These are phyloP conservation scores for Leishmania tarentolae DNA, from an alignment of 208 protist species.

Conservation along the genomic window DNA sequence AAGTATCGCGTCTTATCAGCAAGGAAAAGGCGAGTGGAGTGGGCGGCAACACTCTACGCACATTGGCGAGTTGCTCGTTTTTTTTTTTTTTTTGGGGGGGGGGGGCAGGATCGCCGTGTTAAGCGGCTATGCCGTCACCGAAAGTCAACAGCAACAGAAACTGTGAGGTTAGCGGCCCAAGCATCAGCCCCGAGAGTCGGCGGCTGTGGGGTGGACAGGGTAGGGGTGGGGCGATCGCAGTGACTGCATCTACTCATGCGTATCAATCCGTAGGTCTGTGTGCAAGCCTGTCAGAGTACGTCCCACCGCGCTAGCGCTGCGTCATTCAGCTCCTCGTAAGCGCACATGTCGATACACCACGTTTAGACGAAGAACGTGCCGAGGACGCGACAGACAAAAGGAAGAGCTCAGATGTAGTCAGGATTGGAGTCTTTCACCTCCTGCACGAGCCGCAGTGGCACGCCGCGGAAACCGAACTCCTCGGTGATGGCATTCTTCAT, in stretches of 20 bases:
- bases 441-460: slow-evolving; percentile 88
- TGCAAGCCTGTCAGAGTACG: neutral
- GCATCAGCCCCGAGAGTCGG: neutral
- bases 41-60: neutral
- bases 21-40: too few species aligned
- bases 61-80: neutral
- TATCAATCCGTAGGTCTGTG: neutral
- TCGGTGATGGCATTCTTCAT: slow-evolving; percentile 92
- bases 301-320: neutral
- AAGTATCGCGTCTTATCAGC: neutral
- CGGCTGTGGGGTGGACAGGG: neutral
- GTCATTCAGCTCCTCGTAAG: too few species aligned
- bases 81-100: too few species aligned
- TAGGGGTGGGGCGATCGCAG: neutral
- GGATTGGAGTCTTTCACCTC: slow-evolving; percentile 89
- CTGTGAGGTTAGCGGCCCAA: neutral
- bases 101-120: neutral
- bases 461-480: slow-evolving; percentile 90
- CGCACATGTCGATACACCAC: neutral
- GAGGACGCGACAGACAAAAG: too few species aligned
- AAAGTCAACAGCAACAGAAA: slow-evolving; percentile 20
- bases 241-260: neutral
- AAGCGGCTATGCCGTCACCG: neutral
- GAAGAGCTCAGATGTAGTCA: slow-evolving; percentile 80
- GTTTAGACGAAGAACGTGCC: neutral